Conservation (phyloP, 2,329 filamentous ascomycete species). For the Akanthomyces muscarius region DNA sequence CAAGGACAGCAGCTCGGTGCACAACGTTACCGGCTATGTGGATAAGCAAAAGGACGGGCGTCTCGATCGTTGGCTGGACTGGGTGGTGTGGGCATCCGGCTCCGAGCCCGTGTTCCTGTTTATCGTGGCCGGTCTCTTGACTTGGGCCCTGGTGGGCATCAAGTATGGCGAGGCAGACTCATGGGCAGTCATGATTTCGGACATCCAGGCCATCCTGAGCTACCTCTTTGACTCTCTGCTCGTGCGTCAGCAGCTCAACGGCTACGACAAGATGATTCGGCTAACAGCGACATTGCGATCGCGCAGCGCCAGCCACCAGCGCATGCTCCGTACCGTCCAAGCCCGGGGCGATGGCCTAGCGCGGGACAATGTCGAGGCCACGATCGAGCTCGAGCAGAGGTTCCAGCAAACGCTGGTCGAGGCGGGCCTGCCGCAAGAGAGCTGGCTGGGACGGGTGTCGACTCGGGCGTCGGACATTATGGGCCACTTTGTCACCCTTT, state of each 20-base stretch:
- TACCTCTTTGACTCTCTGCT: slow-evolving; percentile 37
- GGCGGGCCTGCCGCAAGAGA: slow-evolving; percentile 22
- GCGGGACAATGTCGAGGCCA: slow-evolving; percentile 13
- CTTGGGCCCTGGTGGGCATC: slow-evolving; percentile 31
- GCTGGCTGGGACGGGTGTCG: slow-evolving; percentile 29
- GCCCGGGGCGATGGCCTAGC: background rate
- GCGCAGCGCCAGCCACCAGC: slow-evolving; percentile 29
- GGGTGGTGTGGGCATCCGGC: slow-evolving; percentile 21
- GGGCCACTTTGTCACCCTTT: slow-evolving; percentile 30
- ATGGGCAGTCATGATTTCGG: slow-evolving; percentile 35
- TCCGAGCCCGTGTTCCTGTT: slow-evolving; percentile 25
- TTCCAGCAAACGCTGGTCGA: slow-evolving; percentile 7
- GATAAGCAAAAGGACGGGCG: slow-evolving; percentile 16
- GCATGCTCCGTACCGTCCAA: slow-evolving; percentile 26
- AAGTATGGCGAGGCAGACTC: slow-evolving; percentile 29
- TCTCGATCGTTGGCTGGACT: slow-evolving; percentile 24
- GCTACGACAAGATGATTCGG: slow-evolving; percentile 26
- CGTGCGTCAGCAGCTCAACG: slow-evolving; percentile 36
- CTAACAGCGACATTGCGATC: slow-evolving; percentile 31
- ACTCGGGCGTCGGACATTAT: slow-evolving; percentile 24
- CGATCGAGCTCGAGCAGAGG: slow-evolving; percentile 22
- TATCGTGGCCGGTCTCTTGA: slow-evolving; percentile 29
- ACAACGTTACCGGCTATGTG: slow-evolving; percentile 22
- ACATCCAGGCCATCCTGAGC: slow-evolving; percentile 34
- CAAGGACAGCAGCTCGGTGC: background rate